These are phyloP conservation scores for Exidia glandulosa DNA, from an alignment of 768 basidiomycete species.

Conservation along the genomic window DNA sequence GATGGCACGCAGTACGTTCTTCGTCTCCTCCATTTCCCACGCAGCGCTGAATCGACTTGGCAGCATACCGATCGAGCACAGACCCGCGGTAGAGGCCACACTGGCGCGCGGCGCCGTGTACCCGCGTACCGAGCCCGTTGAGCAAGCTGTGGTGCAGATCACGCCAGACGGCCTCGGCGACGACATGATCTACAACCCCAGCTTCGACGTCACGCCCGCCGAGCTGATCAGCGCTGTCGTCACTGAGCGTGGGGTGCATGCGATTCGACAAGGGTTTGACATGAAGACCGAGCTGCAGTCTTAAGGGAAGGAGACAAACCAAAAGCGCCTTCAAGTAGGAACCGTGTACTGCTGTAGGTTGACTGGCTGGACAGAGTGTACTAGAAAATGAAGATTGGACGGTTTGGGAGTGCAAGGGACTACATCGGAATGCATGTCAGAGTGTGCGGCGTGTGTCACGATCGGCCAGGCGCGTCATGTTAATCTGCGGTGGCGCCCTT, in stretches of 20 bases:
- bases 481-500: too few species aligned
- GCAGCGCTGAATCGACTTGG: constrained; percentile 2
- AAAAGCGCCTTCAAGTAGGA: too few species aligned
- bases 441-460: too few species aligned
- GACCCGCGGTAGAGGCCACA: constrained; percentile 79
- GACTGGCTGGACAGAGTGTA: not conserved
- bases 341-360: too few species aligned
- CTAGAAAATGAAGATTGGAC: too few species aligned
- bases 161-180: constrained; percentile 52
- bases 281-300: not conserved
- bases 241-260: constrained; percentile 77
- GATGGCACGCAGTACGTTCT: constrained; percentile 48
- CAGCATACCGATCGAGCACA: constrained; percentile 87
- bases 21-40: constrained; percentile 3
- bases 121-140: constrained; percentile 32
- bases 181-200: constrained; percentile 74
- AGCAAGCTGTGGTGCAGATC: constrained; percentile 73
- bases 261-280: not conserved
- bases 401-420: too few species aligned
- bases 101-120: constrained; percentile 75
- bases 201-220: constrained; percentile 94
- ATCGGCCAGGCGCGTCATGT: too few species aligned
- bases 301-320: not conserved
- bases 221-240: constrained; percentile 90
- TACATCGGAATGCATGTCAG: too few species aligned